These are phyloP conservation scores for Pythium scleroteichum DNA, from an alignment of 352 stramenopile species.

Conservation along the genomic window DNA sequence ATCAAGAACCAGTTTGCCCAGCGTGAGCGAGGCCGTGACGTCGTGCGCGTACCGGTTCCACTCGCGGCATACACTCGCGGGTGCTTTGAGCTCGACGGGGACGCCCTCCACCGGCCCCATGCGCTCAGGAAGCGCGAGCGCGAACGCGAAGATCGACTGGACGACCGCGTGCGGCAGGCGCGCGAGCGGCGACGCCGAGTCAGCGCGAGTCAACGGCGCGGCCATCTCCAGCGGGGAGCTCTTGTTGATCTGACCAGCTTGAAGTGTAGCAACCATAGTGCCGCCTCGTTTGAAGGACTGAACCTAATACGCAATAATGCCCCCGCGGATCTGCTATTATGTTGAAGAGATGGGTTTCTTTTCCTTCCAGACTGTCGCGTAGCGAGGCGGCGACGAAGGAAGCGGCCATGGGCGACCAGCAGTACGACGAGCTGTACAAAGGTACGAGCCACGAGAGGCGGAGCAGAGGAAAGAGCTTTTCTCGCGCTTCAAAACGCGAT, in stretches of 20 bases:
- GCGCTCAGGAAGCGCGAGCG: neutral
- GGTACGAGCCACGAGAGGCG: constrained; percentile 26
- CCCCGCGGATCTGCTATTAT: neutral
- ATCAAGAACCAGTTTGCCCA: neutral
- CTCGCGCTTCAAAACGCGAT: no score
- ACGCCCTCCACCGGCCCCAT: no score
- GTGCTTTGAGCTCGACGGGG: constrained; percentile 3
- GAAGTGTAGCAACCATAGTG: neutral
- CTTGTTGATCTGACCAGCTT: neutral
- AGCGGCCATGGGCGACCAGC: constrained; percentile 40
- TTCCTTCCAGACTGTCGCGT: neutral
- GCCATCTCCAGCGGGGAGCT: neutral
- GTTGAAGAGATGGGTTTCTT: constrained; percentile 3
- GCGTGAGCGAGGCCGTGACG: constrained; percentile 1
- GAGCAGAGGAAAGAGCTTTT: neutral
- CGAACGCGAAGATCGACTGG: constrained; percentile 19
- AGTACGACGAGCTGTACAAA: constrained; percentile 85
- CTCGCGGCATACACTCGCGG: constrained; percentile 8
- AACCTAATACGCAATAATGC: neutral
- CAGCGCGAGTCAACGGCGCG: neutral
- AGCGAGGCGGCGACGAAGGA: neutral
- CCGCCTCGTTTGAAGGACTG: neutral
- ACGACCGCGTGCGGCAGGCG: constrained; percentile 14
- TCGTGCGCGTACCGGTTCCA: constrained; percentile 10
- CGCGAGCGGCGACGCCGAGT: constrained; percentile 2